Conservation (phyloP, 2,329 filamentous ascomycete species). For the Lasiodiplodia gonubiensis region DNA sequence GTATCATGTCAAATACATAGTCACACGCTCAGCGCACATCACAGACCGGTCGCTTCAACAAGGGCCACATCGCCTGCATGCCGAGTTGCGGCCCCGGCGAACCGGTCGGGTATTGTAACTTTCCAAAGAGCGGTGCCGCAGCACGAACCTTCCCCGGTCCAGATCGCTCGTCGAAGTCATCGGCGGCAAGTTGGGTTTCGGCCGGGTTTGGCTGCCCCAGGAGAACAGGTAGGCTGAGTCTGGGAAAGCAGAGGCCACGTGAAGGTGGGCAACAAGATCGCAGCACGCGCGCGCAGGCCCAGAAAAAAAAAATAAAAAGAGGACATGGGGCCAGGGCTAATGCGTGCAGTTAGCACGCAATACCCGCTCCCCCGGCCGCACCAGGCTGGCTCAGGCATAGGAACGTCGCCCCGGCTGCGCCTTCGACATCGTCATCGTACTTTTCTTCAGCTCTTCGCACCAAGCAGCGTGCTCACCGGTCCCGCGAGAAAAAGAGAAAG, state of each 20-base stretch:
- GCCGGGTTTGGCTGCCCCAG: neutral
- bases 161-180: slow-evolving; percentile 8
- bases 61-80: slow-evolving; percentile 4
- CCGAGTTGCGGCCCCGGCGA: neutral
- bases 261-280: neutral
- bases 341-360: slow-evolving; percentile 21
- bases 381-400: slow-evolving; percentile 24
- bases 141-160: slow-evolving; percentile 8
- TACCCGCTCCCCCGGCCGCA: slow-evolving; percentile 24
- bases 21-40: slow-evolving; percentile 23
- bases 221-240: neutral
- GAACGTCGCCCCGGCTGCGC: neutral
- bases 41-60: slow-evolving; percentile 20
- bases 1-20: slow-evolving; percentile 22
- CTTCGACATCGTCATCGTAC: slow-evolving; percentile 13
- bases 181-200: neutral
- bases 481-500: neutral
- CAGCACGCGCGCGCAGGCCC: neutral
- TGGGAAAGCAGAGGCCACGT: slow-evolving; percentile 10
- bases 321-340: slow-evolving; percentile 12
- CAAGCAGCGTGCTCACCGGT: slow-evolving; percentile 5
- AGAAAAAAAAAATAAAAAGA: slow-evolving; percentile 7
- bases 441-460: slow-evolving; percentile 11
- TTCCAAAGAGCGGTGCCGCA: neutral
- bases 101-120: slow-evolving; percentile 3